A percentile compares a stretch with the other conserved stretches of the same genome.
Conservation (phyloP, 2,329 filamentous ascomycete genomes). For the Claviceps monticola region DNA sequence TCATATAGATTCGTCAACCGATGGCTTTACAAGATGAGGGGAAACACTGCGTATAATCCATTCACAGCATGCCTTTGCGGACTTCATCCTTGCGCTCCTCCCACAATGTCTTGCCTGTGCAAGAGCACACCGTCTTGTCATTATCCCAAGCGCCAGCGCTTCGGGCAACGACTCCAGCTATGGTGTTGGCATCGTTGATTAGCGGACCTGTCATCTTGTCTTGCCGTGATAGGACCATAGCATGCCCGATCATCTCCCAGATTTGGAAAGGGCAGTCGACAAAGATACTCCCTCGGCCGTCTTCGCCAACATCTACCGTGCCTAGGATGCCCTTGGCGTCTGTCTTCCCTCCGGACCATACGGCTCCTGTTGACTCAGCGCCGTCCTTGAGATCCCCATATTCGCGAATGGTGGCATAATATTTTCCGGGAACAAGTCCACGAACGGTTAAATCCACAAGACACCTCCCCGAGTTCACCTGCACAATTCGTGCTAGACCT, state of each 20-base stretch:
- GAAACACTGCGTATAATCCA: neutral
- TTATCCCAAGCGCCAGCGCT: conserved; percentile 99
- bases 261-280: conserved; percentile 71
- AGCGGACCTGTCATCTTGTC: conserved; percentile 38
- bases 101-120: conserved; percentile 96
- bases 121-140: conserved; percentile 95
- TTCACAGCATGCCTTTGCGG: conserved; percentile 75
- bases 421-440: conserved; percentile 67
- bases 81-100: conserved; percentile 88
- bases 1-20: neutral
- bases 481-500: conserved; percentile 85
- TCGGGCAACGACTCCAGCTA: conserved; percentile 86
- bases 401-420: conserved; percentile 73
- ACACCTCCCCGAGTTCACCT: conserved; percentile 65
- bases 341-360: conserved; percentile 52
- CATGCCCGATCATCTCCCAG: conserved; percentile 92
- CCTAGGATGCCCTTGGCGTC: conserved; percentile 48
- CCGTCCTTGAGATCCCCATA: conserved; percentile 78
- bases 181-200: conserved; percentile 67
- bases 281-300: conserved; percentile 68
- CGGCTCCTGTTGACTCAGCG: conserved; percentile 64
- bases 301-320: conserved; percentile 56
- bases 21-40: neutral
- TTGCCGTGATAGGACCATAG: conserved; percentile 68
- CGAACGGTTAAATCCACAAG: conserved; percentile 78